Evolutionary conservation across 331 rosid species (phyloP).

Genomic region (Quercus phellos): DNA sequence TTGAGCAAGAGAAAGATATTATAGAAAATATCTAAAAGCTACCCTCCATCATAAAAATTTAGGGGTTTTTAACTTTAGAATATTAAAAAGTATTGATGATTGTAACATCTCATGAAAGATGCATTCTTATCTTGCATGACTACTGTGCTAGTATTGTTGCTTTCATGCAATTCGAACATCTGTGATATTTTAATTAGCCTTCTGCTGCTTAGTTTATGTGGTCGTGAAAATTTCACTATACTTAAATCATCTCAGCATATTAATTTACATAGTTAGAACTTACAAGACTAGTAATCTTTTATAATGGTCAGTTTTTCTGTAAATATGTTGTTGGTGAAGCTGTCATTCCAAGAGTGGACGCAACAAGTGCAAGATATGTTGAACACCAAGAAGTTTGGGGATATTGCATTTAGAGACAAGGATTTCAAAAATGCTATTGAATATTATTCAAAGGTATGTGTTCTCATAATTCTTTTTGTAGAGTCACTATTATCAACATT

Average conservation of each 20-base stretch:
- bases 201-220: neutral
- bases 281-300: no score
- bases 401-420: constrained; percentile 93
- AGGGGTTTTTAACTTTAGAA: neutral
- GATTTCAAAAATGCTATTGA: constrained; percentile 88
- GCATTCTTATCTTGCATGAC: neutral
- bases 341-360: constrained; percentile 98
- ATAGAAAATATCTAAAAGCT: neutral
- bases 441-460: constrained; percentile 56
- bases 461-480: neutral
- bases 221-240: neutral
- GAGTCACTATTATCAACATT: no score
- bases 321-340: constrained; percentile 40
- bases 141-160: neutral
- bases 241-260: neutral
- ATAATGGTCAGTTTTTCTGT: neutral
- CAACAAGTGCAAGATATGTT: constrained; percentile 96
- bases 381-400: constrained; percentile 89
- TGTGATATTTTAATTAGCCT: neutral
- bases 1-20: neutral
- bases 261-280: neutral
- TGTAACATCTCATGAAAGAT: neutral
- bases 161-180: neutral
- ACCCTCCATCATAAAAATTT: neutral
- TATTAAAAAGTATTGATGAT: neutral